Evolutionary conservation across 2,329 filamentous ascomycete genomes (phyloP).

Genomic region (Ceratocystis cacaofunesta): DNA sequence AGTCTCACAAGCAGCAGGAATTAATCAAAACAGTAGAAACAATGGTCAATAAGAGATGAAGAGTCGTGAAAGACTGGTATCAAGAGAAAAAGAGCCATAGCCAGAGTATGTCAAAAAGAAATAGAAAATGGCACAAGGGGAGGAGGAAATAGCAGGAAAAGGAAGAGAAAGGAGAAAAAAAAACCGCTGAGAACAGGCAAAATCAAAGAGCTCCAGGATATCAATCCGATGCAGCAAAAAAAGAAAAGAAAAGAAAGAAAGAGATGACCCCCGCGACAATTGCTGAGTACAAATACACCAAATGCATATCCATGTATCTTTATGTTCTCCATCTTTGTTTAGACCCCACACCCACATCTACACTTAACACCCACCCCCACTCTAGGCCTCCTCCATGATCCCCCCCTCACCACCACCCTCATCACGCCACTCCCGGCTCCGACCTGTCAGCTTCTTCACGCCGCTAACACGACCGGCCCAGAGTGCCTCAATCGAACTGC

Average conservation of each 20-base stretch:
- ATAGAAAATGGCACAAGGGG: not conserved
- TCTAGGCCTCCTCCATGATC: constrained; percentile 44
- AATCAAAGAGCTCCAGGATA: constrained; percentile 4
- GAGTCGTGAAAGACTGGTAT: not conserved
- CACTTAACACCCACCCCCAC: not conserved
- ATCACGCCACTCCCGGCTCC: constrained; percentile 84
- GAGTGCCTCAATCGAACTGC: constrained; percentile 73
- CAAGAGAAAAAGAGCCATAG: constrained; percentile 9
- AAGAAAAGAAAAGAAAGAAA: constrained; percentile 10
- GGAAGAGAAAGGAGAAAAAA: constrained; percentile 3
- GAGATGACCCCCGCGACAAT: not conserved
- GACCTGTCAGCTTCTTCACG: constrained; percentile 65
- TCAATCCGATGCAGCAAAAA: constrained; percentile 1
- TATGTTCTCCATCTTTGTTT: too few relatives aligned
- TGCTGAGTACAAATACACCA: not conserved
- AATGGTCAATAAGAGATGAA: not conserved
- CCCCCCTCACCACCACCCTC: constrained; percentile 58
- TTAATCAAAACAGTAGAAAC: not conserved
- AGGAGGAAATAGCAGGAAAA: not conserved
- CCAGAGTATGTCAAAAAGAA: not conserved
- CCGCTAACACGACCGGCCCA: constrained; percentile 77
- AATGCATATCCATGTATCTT: too few relatives aligned
- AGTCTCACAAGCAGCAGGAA: not conserved
- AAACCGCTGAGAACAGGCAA: constrained; percentile 9
- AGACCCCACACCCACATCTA: not conserved